Evolutionary conservation across 1,139 yeast species (phyloP).

Genomic region (Debaryomyces subglobosus): DNA sequence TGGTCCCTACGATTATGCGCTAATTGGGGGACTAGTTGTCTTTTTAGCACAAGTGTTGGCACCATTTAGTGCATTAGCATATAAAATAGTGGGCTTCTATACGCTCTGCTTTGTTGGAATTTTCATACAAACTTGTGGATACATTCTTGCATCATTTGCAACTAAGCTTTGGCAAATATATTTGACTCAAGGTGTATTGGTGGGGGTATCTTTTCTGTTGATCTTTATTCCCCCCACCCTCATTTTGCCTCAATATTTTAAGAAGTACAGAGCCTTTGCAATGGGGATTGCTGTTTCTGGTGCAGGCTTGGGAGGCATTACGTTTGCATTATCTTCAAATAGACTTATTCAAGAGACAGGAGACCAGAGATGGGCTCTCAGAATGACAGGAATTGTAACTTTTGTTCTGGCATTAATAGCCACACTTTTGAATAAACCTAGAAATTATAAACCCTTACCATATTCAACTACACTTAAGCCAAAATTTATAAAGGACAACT

Average conservation of each 20-base stretch:
- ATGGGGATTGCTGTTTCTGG: conserved; percentile 65
- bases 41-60: conserved; percentile 60
- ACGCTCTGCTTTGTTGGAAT: conserved; percentile 50
- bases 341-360: conserved; percentile 53
- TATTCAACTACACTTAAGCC: conserved; percentile 23
- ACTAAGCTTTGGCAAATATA: conserved; percentile 65
- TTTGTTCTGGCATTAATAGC: conserved; percentile 40
- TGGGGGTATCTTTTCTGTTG: conserved; percentile 63
- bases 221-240: conserved; percentile 62
- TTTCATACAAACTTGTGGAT: conserved; percentile 55
- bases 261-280: conserved; percentile 57
- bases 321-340: conserved; percentile 53
- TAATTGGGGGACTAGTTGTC: conserved; percentile 68
- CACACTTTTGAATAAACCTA: conserved; percentile 46
- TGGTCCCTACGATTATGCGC: conserved; percentile 60
- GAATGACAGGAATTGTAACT: conserved; percentile 59
- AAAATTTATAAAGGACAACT: conserved; percentile 22
- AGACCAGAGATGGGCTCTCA: conserved; percentile 65
- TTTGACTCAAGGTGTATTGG: conserved; percentile 67
- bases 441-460: conserved; percentile 39
- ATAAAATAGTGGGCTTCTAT: conserved; percentile 39
- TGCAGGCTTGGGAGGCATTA: conserved; percentile 67
- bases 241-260: conserved; percentile 66
- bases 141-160: conserved; percentile 66
- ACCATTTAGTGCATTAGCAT: conserved; percentile 49